Percentiles rank a stretch among this genome's conserved stretches.
Conservation (phyloP, 768 basidiomycete genomes). For the Lactarius sanguifluus region DNA sequence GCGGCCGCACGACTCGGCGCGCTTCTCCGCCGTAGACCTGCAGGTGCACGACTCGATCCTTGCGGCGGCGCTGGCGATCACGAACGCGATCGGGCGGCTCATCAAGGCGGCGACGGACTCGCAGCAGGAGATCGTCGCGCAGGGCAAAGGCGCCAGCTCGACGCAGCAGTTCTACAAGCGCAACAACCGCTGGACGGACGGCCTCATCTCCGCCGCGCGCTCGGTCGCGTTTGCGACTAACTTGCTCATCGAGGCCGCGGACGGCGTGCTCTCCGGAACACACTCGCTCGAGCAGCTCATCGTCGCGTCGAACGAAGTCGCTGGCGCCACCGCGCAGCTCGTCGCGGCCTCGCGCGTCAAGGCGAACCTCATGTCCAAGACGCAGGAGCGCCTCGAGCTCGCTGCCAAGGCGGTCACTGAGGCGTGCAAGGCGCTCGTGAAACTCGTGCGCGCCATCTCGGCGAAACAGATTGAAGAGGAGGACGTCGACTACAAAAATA, state of each 20-base stretch:
- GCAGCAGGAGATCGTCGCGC: slow-evolving; percentile 95
- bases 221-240: slow-evolving; percentile 96
- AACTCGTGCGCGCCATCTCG: slow-evolving; percentile 93
- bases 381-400: slow-evolving; percentile 92
- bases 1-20: slow-evolving; percentile 82
- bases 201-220: slow-evolving; percentile 96
- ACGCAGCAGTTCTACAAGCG: slow-evolving; percentile 98
- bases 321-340: slow-evolving; percentile 94
- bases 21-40: slow-evolving; percentile 87
- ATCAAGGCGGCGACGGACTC: slow-evolving; percentile 97
- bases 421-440: slow-evolving; percentile 94
- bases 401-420: slow-evolving; percentile 98
- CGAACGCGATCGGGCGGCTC: slow-evolving; percentile 88
- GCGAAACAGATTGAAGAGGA: slow-evolving; percentile 79
- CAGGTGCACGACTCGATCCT: slow-evolving; percentile 99
- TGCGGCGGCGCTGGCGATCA: slow-evolving; percentile 90
- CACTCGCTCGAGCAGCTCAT: slow-evolving; percentile 98
- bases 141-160: slow-evolving; percentile 91
- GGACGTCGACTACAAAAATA: slow-evolving; percentile 82
- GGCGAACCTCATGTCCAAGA: slow-evolving; percentile 97
- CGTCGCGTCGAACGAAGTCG: slow-evolving; percentile 99
- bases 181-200: slow-evolving; percentile 99
- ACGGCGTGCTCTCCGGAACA: slow-evolving; percentile 94
- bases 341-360: slow-evolving; percentile 99
- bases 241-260: slow-evolving; percentile 94